Conservation (phyloP, 768 basidiomycete genomes). For the Leccinum broughii region DNA sequence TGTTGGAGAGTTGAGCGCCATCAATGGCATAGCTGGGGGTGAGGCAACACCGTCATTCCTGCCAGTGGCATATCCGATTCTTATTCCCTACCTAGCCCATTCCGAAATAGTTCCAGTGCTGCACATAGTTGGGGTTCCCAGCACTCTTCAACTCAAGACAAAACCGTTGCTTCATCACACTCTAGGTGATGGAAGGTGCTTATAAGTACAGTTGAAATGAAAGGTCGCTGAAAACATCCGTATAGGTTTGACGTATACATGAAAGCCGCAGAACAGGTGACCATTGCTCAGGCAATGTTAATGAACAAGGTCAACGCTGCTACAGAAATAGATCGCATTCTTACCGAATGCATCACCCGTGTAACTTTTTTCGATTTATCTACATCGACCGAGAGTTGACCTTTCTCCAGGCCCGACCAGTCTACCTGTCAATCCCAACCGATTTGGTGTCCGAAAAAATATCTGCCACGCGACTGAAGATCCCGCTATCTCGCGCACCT, state of each 20-base stretch:
- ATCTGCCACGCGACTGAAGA: conserved; percentile 59
- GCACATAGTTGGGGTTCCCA: conserved; percentile 85
- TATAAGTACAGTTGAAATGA: not conserved
- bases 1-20: conserved; percentile 90
- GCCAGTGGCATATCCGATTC: not conserved
- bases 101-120: conserved; percentile 90
- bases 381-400: not conserved
- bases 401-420: conserved; percentile 66
- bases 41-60: conserved; percentile 8
- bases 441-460: conserved; percentile 75
- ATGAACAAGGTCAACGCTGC: conserved; percentile 54
- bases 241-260: conserved; percentile 79
- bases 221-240: not conserved
- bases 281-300: conserved; percentile 64
- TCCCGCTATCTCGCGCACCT: conserved; percentile 50
- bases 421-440: conserved; percentile 84
- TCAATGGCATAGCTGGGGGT: conserved; percentile 82
- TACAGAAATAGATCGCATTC: conserved; percentile 73
- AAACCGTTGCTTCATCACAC: conserved; percentile 86
- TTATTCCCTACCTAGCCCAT: conserved; percentile 47
- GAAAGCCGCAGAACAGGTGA: conserved; percentile 74
- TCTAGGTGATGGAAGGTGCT: conserved; percentile 75
- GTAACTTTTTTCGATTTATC: conserved; percentile 33
- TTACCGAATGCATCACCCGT: conserved; percentile 64
- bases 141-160: conserved; percentile 66